These are phyloP conservation scores for Didymella exigua DNA, from an alignment of 2,329 filamentous ascomycete species.

Conservation along the genomic window DNA sequence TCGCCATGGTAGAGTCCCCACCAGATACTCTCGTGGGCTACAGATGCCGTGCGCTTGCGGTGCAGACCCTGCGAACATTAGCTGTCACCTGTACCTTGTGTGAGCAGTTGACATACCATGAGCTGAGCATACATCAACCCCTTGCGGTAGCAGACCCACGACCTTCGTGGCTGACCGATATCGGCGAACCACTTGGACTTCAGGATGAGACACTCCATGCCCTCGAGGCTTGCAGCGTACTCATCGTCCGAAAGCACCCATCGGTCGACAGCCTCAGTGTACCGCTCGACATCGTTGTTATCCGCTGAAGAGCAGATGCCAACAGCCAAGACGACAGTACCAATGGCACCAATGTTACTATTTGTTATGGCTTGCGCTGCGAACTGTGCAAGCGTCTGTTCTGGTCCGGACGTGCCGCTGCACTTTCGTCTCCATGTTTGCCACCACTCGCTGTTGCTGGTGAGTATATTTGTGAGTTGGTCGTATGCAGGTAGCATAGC, in stretches of 20 bases:
- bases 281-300: slow-evolving; percentile 54
- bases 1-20: slow-evolving; percentile 53
- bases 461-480: slow-evolving; percentile 41
- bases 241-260: slow-evolving; percentile 58
- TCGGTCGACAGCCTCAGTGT: slow-evolving; percentile 54
- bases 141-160: slow-evolving; percentile 59
- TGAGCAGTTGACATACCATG: slow-evolving; percentile 49
- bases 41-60: slow-evolving; percentile 43
- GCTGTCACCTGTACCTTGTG: neutral
- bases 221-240: slow-evolving; percentile 57
- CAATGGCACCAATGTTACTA: slow-evolving; percentile 49
- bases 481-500: slow-evolving; percentile 44
- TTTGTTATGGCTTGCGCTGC: slow-evolving; percentile 53
- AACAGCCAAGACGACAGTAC: slow-evolving; percentile 45
- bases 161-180: slow-evolving; percentile 60
- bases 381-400: slow-evolving; percentile 48
- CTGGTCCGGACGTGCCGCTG: slow-evolving; percentile 49
- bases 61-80: slow-evolving; percentile 45
- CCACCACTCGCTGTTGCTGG: slow-evolving; percentile 51
- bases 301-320: slow-evolving; percentile 49
- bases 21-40: slow-evolving; percentile 48
- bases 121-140: slow-evolving; percentile 60
- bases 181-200: slow-evolving; percentile 60
- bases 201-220: slow-evolving; percentile 59
- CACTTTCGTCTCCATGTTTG: slow-evolving; percentile 51